Evolutionary conservation across 768 basidiomycete genomes (phyloP), one percentile per base, ranked within the genome.

Genomic region (Macrolepiota dolichaula): DNA sequence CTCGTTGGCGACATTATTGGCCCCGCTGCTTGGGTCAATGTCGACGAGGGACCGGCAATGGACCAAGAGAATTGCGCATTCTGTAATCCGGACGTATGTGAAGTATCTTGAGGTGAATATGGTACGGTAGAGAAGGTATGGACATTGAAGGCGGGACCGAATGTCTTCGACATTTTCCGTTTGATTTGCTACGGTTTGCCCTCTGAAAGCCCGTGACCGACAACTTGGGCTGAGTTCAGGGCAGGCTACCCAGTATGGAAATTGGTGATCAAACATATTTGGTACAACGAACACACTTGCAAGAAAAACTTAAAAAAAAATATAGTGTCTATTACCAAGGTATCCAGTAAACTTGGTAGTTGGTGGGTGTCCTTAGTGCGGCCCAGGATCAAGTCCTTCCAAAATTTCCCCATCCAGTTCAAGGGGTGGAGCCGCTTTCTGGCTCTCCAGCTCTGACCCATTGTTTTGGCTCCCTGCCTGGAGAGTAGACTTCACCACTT

Each of bases 401-500:
- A 25, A 40, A n/a, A 17, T 42, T 49, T 55, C 60, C 32, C 36
- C 25, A 27, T 36, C 49, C 53, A 37, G 40, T 35, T 49, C 32
- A 25, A 47, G 25, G 37, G 51, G 27, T 38, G n/a, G 42, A 49
- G 51, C 52, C 19, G 9, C 25, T 32, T 22, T 52, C 52, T 58
- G 51, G 40, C 44, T 55, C n/a, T 17, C 57, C 19, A 44, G 19
- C 29, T 51, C 64, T 56, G 66, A 63, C 62, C 57, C 58, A 61
- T 63, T 70, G 13, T 57, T 46, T 27, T 63, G 50, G 42, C 67
- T 63, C 62, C 61, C 71, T 44, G 69, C 68, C 53, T 72, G 68
- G n/a, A 80, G 66, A 44, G 69, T 67, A 44, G 66, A 60, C 63
- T 82, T 84, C 19, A 87, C 74, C 22, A 72, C 74, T 68, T 89